Conservation (phyloP, 768 basidiomycete genomes). For the Paxillus involutus region DNA sequence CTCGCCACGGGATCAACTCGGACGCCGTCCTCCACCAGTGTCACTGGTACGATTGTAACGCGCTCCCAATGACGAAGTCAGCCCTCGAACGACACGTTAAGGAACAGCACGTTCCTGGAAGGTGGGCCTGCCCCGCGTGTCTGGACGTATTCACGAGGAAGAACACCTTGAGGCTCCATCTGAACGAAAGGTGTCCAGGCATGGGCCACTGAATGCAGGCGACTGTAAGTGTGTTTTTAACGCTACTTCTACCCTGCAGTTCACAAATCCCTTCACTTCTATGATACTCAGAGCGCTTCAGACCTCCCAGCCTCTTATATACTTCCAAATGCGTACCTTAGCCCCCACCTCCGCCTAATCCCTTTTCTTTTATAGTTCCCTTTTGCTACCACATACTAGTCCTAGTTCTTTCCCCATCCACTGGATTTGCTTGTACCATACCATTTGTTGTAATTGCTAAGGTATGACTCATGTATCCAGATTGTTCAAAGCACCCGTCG, state of each 20-base stretch:
- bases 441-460: too few relatives aligned
- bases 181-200: not conserved
- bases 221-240: not conserved
- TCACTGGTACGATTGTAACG: slow-evolving; percentile 5
- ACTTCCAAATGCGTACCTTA: too few relatives aligned
- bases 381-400: too few relatives aligned
- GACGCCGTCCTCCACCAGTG: slow-evolving; percentile 4
- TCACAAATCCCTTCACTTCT: too few relatives aligned
- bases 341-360: not conserved
- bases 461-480: too few relatives aligned
- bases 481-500: too few relatives aligned
- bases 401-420: too few relatives aligned
- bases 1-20: slow-evolving; percentile 1
- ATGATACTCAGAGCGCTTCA: too few relatives aligned
- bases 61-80: not conserved
- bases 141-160: slow-evolving; percentile 1
- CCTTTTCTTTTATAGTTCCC: too few relatives aligned
- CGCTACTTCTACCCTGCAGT: too few relatives aligned
- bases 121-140: slow-evolving; percentile 13
- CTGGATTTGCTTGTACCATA: too few relatives aligned
- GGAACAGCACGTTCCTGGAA: slow-evolving; percentile 10
- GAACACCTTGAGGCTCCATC: not conserved
- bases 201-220: not conserved
- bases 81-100: slow-evolving; percentile 10
- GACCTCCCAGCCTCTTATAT: too few relatives aligned